Evolutionary conservation across 2,329 filamentous ascomycete genomes (phyloP).

Genomic region (Lachnellula subtilissima): DNA sequence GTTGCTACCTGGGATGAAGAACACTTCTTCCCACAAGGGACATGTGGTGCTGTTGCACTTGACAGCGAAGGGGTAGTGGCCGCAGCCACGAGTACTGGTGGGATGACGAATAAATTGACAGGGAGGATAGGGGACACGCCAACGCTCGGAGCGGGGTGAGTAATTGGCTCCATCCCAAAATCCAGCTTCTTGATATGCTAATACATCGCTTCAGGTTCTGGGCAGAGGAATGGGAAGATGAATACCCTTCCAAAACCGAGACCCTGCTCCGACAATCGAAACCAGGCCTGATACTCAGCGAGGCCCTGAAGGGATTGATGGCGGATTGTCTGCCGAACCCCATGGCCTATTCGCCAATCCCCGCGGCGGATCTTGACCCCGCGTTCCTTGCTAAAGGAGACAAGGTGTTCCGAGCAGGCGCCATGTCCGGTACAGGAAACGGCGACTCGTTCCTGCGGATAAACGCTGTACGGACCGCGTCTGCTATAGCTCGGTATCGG

Average conservation of each 20-base stretch:
- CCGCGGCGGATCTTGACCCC: conserved; percentile 22
- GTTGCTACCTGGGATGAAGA: conserved; percentile 52
- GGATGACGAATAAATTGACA: conserved; percentile 82
- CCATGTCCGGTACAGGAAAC: conserved; percentile 76
- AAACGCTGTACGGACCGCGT: conserved; percentile 66
- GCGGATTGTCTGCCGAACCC: conserved; percentile 54
- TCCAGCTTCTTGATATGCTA: too few species aligned
- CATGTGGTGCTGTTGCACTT: conserved; percentile 75
- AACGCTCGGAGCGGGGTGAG: conserved; percentile 64
- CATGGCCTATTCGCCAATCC: conserved; percentile 31
- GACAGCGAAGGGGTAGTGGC: conserved; percentile 73
- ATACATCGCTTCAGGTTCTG: conserved; percentile 50
- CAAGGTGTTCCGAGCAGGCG: conserved; percentile 36
- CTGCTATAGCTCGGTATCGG: conserved; percentile 64
- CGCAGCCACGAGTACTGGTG: conserved; percentile 64
- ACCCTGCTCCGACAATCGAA: conserved; percentile 18
- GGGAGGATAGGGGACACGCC: conserved; percentile 85
- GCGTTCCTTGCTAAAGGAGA: conserved; percentile 29
- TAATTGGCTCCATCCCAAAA: too few species aligned
- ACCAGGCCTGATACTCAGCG: conserved; percentile 37
- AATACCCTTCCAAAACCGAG: conserved; percentile 30
- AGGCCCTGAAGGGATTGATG: conserved; percentile 44
- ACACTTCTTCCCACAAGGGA: conserved; percentile 75
- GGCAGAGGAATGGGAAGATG: conserved; percentile 75
- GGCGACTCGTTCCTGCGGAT: conserved; percentile 80